phyloP scores from a whole-genome alignment of 2,329 filamentous ascomycete genomes.

The Colletotrichum sp. region DNA sequence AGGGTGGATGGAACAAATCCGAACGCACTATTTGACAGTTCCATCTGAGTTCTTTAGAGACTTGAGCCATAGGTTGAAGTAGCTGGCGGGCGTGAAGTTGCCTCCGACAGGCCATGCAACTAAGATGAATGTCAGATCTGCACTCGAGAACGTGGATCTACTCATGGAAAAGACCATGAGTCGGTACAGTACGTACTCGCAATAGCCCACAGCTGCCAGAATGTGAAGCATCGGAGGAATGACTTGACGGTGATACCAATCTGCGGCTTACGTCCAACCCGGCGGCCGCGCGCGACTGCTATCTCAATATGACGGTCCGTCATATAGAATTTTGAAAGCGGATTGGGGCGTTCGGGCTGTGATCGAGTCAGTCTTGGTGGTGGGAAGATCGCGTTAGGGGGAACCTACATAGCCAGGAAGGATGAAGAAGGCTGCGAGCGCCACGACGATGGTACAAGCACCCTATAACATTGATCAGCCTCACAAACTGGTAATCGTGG shows the following conservation, averaged over 20 bases:
- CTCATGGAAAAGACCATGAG: not conserved
- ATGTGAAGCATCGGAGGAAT: slow-evolving; percentile 2
- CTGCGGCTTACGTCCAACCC: slow-evolving; percentile 2
- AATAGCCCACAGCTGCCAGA: slow-evolving; percentile 9
- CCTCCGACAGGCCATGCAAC: slow-evolving; percentile 11
- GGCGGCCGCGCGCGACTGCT: not conserved
- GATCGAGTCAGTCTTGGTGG: rapidly evolving
- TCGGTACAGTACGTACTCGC: not conserved
- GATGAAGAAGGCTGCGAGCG: slow-evolving; percentile 9
- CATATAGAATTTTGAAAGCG: slow-evolving; percentile 3
- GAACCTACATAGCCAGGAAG: slow-evolving; percentile 1
- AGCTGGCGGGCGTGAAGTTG: slow-evolving; percentile 3
- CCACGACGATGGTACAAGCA: not conserved
- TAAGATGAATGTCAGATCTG: not conserved
- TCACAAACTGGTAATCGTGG: rapidly evolving
- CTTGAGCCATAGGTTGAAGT: slow-evolving; percentile 13
- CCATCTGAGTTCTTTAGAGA: not conserved
- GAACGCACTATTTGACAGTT: slow-evolving; percentile 2
- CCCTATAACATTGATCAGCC: not conserved
- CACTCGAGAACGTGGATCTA: rapidly evolving
- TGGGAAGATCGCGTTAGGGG: rapidly evolving
- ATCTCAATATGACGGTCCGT: slow-evolving; percentile 3
- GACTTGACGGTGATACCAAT: slow-evolving; percentile 10
- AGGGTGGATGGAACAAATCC: rapidly evolving
- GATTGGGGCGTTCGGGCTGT: slow-evolving; percentile 1